Evolutionary conservation across 345 rosid species (phyloP), one percentile per base, ranked within the genome.

Genomic region (Melastoma malabathricum): DNA sequence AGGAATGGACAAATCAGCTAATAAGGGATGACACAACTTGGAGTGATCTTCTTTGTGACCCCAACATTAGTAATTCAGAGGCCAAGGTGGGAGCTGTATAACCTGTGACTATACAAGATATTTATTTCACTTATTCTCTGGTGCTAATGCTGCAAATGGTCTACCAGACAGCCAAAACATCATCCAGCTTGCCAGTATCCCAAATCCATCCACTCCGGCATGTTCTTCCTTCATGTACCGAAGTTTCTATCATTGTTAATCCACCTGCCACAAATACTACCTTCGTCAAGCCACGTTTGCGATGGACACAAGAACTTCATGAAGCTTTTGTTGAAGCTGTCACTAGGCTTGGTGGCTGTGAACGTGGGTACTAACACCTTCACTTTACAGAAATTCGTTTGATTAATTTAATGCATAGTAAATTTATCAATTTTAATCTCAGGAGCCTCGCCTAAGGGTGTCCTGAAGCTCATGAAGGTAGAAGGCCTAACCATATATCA

Each of bases 361-460:
- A 85, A 52, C 72, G 97, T 85, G 48, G 20, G 86, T 59, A 17
- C 31, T 51, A 27, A 29, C 38, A 29, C 38, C 38, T 29, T 29
- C 38, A 29, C 6, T 29, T 10, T 10, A n/a, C 9, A 5, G 38
- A 29, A 29, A 29, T 29, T 29, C 38, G 38, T 29, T 10, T 10
- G 38, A 29, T 5, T 2, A 29, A 29, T 10, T 29, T 29, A 29
- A 29, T 5, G 10, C 15, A 15, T 51, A 43, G 25, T 51, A 19
- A 20, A 15, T 51, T 20, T 31, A 20, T 51, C 29, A 2, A 20
- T 15, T 51, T 44, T 18, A 59, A 46, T 53, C 51, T 19, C 72
- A 89, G 95, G 74, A 67, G 97, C 94, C 56, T 86, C 94, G 60
- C 97, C 97, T 16, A 86, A 86, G 72, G 88, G 79, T 49, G 94